phyloP scores from a whole-genome alignment of 2,329 filamentous ascomycete genomes.

The Phaeomoniella chlamydospora region DNA sequence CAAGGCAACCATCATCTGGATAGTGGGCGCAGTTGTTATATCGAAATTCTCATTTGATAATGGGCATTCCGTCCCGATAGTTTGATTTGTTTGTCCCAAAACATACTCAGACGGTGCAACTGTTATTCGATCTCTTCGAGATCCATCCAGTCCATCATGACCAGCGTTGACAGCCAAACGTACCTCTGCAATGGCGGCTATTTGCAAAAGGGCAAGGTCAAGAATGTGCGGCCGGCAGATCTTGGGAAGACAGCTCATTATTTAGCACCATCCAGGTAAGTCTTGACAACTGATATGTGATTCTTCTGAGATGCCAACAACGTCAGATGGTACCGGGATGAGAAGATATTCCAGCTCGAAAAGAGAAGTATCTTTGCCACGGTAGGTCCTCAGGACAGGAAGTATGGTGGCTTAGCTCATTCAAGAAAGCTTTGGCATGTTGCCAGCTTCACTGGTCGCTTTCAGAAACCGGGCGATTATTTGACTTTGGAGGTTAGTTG shows the following conservation, averaged over 20 bases:
- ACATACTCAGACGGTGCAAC: too few relatives aligned
- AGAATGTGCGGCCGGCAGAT: slow-evolving; percentile 7
- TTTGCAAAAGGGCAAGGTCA: slow-evolving; percentile 8
- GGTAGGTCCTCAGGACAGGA: slow-evolving; percentile 3
- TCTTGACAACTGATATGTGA: neutral
- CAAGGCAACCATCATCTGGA: too few relatives aligned
- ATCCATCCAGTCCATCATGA: slow-evolving; percentile 16
- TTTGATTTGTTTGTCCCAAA: too few relatives aligned
- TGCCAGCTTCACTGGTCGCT: slow-evolving; percentile 7
- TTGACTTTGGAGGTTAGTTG: slow-evolving; percentile 8
- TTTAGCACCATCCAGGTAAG: slow-evolving; percentile 8
- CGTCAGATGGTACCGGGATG: slow-evolving; percentile 8
- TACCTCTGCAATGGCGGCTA: slow-evolving; percentile 8
- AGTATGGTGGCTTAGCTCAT: neutral
- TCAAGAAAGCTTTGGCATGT: slow-evolving; percentile 8
- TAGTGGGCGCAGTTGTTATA: too few relatives aligned
- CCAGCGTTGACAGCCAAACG: slow-evolving; percentile 29
- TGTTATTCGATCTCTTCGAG: too few relatives aligned
- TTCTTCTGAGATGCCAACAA: neutral
- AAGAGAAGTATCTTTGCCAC: slow-evolving; percentile 7
- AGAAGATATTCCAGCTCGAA: slow-evolving; percentile 10
- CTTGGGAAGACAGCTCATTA: slow-evolving; percentile 6
- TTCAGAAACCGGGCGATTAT: slow-evolving; percentile 9
- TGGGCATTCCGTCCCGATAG: too few relatives aligned
- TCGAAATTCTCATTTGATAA: too few relatives aligned